Evolutionary conservation across 2,329 filamentous ascomycete genomes (phyloP), one percentile per base, ranked within the genome.

Genomic region (Trichoderma sp.): DNA sequence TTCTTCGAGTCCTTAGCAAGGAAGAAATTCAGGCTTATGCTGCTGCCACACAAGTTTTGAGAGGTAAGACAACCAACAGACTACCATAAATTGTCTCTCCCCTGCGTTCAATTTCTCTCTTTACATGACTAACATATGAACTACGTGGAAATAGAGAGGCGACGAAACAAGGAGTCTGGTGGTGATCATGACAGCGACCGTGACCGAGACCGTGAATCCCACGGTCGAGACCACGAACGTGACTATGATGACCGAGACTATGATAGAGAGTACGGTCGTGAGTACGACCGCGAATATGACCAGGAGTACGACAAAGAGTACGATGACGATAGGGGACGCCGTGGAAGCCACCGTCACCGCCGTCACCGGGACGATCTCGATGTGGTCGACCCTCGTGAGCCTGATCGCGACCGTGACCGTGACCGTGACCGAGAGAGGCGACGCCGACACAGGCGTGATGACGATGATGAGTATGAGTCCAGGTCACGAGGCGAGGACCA

Each of bases 21-120:
- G 93, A 97, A 76, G 94, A 98, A 78, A 97, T 98, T 71, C 92
- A 97, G 81, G 91, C 90, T 39, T 94, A 97, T 79, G 94, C 94
- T 14, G 88, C 91, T 74, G 92, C 91, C 63, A 98, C 95, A 11
- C 90, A 91, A 75, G 89, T 93, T 78, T 89, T 98, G 73, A 88
- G 94, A 89, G 92, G 92, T 93, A 84, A 78, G 87, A 12, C 51
- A 3, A 80, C 74, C 3, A 14, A 18, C 5, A 24, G 7, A 18
- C 15, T 28, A 3, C 47, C 24, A 24, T 18, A 24, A 36, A 47
- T 47, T 24, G 8, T 21, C 26, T 4, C 32, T 6, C 7, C 7
- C 51, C 32, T 18, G 15, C 2, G 14, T 36, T n/a, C 21, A 1
- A 6, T 32, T 26, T 24, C 18, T 14, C 11, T 39, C 9, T 2